Base-by-base conservation (phyloP, 805 yeast genomes). In the Hanseniaspora hatyaiensis region DNA sequence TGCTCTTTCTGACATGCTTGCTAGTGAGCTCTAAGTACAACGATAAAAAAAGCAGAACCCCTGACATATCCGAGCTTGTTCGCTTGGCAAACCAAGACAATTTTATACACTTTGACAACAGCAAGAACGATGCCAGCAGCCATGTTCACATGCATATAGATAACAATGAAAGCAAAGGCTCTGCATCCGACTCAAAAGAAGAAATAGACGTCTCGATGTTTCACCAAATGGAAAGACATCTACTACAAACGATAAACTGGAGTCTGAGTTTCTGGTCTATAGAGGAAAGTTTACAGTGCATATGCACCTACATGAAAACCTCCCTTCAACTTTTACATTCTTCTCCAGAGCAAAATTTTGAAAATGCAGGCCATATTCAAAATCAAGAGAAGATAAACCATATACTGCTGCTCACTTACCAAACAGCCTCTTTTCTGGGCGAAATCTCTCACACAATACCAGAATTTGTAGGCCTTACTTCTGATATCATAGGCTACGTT, bases 1-100 rank as follows among this genome's bases (percentile, higher is more conserved):
- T 87, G 48, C 82, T 86, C 23, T 88, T 89, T 26, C 78, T 89
- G 54, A 81, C 94, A 0, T 81, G 94, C 23, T 65, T 87, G 40
- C 85, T 95, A 94, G 75, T 87, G 16, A 92, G 95, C 2, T 75
- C 92, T 38, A 87, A 87, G 59, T 69, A 75, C 40, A 75, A 74
- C 52, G 86, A 84, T 52, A 76, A 77, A 59, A 74, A 85, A 56
- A 72, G 72, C 50, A 67, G 79, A 48, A 73, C 78, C 30, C 89
- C 89, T 16, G 73, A 79, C 29, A 68, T 80, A 49, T 68, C 71
- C 39, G 88, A 82, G 54, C 70, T 82, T 48, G 72, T 77, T 34
- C 71, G 54, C 68, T 82, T 59, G 80, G 89, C 60, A 79, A 85
- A 34, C 69, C 72, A 37, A 15, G 31, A 26, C 8, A 42, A 40